These are phyloP conservation scores for Knufia petricola DNA, from an alignment of 2,329 filamentous ascomycete genomes.

Conservation along the genomic window DNA sequence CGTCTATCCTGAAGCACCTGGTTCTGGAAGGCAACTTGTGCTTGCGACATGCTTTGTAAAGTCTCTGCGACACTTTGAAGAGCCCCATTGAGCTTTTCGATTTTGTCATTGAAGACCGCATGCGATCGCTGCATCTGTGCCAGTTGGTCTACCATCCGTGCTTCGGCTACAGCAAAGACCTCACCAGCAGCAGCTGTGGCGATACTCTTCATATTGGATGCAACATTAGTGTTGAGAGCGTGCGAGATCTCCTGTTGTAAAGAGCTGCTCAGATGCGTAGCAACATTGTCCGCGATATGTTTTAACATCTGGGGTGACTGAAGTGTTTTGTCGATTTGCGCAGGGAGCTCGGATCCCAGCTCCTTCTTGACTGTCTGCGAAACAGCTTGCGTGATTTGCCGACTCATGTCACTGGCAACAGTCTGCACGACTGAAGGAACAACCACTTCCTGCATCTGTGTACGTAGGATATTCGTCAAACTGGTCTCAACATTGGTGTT, in stretches of 20 bases:
- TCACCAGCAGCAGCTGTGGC: constrained; percentile 58
- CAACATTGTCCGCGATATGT: constrained; percentile 61
- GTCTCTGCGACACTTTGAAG: constrained; percentile 46
- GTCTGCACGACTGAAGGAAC: constrained; percentile 63
- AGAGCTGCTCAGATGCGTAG: constrained; percentile 54
- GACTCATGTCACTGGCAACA: constrained; percentile 61
- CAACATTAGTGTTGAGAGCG: constrained; percentile 53
- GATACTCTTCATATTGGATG: constrained; percentile 56
- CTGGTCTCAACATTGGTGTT: constrained; percentile 66
- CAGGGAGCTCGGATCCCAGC: constrained; percentile 60
- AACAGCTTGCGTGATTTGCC: constrained; percentile 57
- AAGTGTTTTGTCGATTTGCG: constrained; percentile 56
- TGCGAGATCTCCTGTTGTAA: constrained; percentile 61
- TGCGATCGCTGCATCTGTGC: constrained; percentile 36
- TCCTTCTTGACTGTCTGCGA: constrained; percentile 61
- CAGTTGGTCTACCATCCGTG: constrained; percentile 44
- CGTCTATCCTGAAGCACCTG: constrained; percentile 28
- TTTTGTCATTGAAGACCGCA: constrained; percentile 32
- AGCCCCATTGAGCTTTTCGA: constrained; percentile 50
- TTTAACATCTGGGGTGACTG: constrained; percentile 66
- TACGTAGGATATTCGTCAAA: constrained; percentile 63
- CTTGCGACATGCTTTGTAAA: constrained; percentile 35
- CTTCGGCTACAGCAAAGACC: constrained; percentile 59
- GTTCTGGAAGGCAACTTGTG: constrained; percentile 34
- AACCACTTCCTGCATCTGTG: constrained; percentile 64